These are phyloP conservation scores for Phytopythium boreale DNA, from an alignment of 352 stramenopile genomes.

Conservation along the genomic window DNA sequence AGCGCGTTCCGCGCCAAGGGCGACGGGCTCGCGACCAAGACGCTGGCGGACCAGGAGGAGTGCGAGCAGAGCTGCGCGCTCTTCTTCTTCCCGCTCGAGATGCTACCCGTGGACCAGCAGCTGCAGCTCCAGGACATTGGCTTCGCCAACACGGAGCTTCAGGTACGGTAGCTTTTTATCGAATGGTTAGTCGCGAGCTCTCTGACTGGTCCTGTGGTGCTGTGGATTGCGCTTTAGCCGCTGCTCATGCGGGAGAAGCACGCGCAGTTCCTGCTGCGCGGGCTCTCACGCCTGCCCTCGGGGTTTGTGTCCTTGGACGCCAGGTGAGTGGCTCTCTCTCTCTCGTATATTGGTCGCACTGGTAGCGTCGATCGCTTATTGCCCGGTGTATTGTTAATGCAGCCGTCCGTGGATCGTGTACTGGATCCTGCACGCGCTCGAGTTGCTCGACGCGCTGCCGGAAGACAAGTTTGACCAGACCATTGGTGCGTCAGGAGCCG, in stretches of 20 bases:
- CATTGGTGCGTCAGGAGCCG: conserved; percentile 26
- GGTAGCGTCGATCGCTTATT: background rate
- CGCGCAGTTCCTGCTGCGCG: conserved; percentile 66
- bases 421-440: conserved; percentile 95
- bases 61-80: conserved; percentile 89
- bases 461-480: conserved; percentile 30
- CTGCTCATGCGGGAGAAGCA: conserved; percentile 86
- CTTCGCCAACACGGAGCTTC: conserved; percentile 67
- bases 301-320: conserved; percentile 93
- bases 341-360: background rate
- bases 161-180: conserved; percentile 15
- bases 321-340: conserved; percentile 20
- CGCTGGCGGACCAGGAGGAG: conserved; percentile 73
- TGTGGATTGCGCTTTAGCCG: conserved; percentile 19
- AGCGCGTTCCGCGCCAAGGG: conserved; percentile 51
- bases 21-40: conserved; percentile 51
- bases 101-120: conserved; percentile 72
- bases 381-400: background rate
- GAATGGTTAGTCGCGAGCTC: too few relatives aligned
- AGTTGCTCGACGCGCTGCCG: conserved; percentile 89
- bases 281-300: conserved; percentile 60
- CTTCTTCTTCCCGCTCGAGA: conserved; percentile 90
- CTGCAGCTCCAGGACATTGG: conserved; percentile 81
- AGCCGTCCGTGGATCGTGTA: conserved; percentile 98
- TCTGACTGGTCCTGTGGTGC: background rate